Percentiles rank a stretch among this genome's conserved stretches.
Conservation (phyloP, 2,329 filamentous ascomycete species). For the Aspergillus oerlinghausenensis region DNA sequence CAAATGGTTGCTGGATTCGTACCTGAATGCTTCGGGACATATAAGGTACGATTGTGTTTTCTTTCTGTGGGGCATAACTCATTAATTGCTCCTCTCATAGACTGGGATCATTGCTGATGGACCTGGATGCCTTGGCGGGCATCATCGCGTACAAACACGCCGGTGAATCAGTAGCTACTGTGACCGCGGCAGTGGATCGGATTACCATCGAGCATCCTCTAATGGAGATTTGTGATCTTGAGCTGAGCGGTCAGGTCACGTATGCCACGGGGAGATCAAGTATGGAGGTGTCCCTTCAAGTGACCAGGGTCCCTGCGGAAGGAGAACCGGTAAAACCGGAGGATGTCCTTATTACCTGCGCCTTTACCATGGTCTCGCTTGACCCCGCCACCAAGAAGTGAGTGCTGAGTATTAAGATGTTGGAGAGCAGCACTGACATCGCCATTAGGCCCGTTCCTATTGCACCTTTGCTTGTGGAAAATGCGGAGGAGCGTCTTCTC, state of each 20-base stretch:
- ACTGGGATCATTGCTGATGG: constrained; percentile 72
- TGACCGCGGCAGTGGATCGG: constrained; percentile 60
- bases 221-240: constrained; percentile 72
- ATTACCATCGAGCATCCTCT: constrained; percentile 67
- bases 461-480: constrained; percentile 58
- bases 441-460: constrained; percentile 53
- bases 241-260: constrained; percentile 64
- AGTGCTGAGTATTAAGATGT: constrained; percentile 6
- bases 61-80: neutral
- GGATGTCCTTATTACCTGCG: constrained; percentile 65
- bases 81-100: constrained; percentile 27
- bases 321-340: constrained; percentile 54
- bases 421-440: constrained; percentile 2
- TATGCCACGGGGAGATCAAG: constrained; percentile 70
- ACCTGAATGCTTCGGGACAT: constrained; percentile 70
- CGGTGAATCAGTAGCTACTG: constrained; percentile 59
- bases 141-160: constrained; percentile 72
- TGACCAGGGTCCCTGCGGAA: constrained; percentile 60
- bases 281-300: constrained; percentile 69
- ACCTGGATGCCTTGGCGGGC: constrained; percentile 71
- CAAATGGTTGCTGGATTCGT: constrained; percentile 72
- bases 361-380: constrained; percentile 73
- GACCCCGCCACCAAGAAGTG: constrained; percentile 63
- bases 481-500: constrained; percentile 59
- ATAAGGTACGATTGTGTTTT: constrained; percentile 50